Evolutionary conservation across 2,329 filamentous ascomycete genomes (phyloP), one percentile per base, ranked within the genome.

Genomic region (Xylaria sp.): DNA sequence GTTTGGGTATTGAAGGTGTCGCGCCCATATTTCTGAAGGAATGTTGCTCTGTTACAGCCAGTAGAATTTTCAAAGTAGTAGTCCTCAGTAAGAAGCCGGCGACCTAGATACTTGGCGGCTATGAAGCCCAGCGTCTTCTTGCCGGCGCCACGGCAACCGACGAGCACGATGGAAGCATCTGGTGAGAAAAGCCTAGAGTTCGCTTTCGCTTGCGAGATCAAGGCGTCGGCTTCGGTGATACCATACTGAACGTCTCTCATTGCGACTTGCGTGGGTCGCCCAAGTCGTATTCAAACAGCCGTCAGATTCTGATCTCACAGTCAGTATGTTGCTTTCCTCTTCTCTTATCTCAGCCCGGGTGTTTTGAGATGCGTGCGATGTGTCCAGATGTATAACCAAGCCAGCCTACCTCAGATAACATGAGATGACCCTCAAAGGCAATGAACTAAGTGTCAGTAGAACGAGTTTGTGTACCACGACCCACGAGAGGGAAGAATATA

Each of bases 51-150:
- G 18, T 85, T 87, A 62, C 87, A 83, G 5, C 91, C 90, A 2
- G 89, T 90, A 5, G 83, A 82, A 72, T 91, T 87, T 60, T 90
- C 84, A 72, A 94, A 94, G 68, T 87, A 87, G 68, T 87, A 85
- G 75, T 93, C 90, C 67, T 90, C 87, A 54, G 91, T 92, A 58
- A 93, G 85, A 5, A 93, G 83, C 54, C 90, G 88, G 59, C 90
- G 85, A 36, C 88, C 87, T 62, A 91, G 87, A 71, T 91, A 88
- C 57, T 89, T 89, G 0, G 91, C 91, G 15, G 90, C 89, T 70
- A 94, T 91, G 69, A 94, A 89, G 9, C 90, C 91, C 31, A 94
- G 82, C 20, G 90, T 92, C 48, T 90, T 89, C 78, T 93, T 93
- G 9, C 91, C 91, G 7, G 90, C 89, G 20, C 91, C 91, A 41